Percentiles rank a stretch among this genome's conserved stretches.
phyloP scores from a whole-genome alignment of 2,329 filamentous ascomycete genomes.

The Talaromyces sp. region DNA sequence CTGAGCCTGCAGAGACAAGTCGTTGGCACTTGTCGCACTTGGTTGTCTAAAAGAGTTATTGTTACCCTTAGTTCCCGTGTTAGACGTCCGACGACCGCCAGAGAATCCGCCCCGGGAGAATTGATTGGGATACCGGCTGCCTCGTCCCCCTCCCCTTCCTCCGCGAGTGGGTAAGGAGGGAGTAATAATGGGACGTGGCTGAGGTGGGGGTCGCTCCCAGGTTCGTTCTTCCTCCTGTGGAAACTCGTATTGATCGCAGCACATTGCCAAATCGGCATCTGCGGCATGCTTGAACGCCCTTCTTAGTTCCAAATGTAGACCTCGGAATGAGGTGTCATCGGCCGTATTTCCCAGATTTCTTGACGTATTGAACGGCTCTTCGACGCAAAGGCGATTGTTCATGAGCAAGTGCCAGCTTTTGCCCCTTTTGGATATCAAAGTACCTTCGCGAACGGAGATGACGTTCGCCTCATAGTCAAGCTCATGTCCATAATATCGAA shows the following conservation, averaged over 20 bases:
- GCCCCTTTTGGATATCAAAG: conserved; percentile 74
- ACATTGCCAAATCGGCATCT: conserved; percentile 75
- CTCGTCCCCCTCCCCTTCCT: conserved; percentile 46
- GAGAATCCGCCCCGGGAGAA: conserved; percentile 52
- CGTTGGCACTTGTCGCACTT: conserved; percentile 38
- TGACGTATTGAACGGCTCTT: conserved; percentile 90
- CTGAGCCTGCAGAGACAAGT: conserved; percentile 45
- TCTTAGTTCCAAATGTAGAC: conserved; percentile 85
- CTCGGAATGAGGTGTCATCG: conserved; percentile 90
- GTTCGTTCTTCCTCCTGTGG: conserved; percentile 74
- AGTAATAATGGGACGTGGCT: conserved; percentile 58
- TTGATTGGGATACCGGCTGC: conserved; percentile 51
- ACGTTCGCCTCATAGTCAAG: conserved; percentile 85
- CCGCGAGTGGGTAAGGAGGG: conserved; percentile 49
- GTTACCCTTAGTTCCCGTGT: conserved; percentile 52
- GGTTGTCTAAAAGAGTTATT: conserved; percentile 36
- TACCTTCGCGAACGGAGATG: conserved; percentile 82
- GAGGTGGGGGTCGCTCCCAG: conserved; percentile 60
- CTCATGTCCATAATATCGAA: conserved; percentile 91
- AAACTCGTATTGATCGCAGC: conserved; percentile 85
- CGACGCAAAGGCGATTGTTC: conserved; percentile 87
- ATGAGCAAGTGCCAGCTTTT: conserved; percentile 83
- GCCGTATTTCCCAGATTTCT: conserved; percentile 95
- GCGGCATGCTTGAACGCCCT: conserved; percentile 83
- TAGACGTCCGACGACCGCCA: conserved; percentile 58